phyloP scores from a whole-genome alignment of 805 yeast genomes.

The Teunomyces kruisii region DNA sequence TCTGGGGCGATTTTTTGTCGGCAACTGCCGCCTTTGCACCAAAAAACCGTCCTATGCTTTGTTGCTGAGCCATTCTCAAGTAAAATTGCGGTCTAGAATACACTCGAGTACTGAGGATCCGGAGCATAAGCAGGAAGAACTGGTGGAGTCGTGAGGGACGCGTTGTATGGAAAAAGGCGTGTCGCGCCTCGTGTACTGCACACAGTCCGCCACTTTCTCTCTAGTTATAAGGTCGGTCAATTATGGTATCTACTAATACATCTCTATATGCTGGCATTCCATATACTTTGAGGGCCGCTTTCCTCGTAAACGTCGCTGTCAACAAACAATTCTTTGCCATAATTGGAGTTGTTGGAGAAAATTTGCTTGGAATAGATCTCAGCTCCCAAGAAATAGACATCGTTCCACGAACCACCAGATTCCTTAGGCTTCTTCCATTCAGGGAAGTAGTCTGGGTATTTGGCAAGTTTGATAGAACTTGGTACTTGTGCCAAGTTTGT shows the following conservation, averaged over 20 bases:
- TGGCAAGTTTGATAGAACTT: slow-evolving; percentile 62
- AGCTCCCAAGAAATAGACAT: slow-evolving; percentile 79
- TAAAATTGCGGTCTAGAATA: not conserved
- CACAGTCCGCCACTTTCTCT: not conserved
- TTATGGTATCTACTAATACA: slow-evolving; percentile 6
- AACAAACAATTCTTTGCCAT: slow-evolving; percentile 61
- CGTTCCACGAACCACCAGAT: slow-evolving; percentile 62
- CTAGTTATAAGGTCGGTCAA: too few species aligned
- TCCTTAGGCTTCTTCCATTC: slow-evolving; percentile 76
- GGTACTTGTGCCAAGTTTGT: slow-evolving; percentile 65
- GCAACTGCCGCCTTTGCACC: slow-evolving; percentile 5
- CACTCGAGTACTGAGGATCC: slow-evolving; percentile 1
- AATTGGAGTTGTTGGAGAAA: slow-evolving; percentile 57
- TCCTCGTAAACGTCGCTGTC: slow-evolving; percentile 71
- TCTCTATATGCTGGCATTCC: slow-evolving; percentile 51
- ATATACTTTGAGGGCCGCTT: slow-evolving; percentile 77
- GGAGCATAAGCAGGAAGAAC: not conserved
- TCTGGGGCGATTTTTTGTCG: not conserved
- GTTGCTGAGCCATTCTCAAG: slow-evolving; percentile 24
- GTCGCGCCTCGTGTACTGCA: not conserved
- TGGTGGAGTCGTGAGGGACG: not conserved
- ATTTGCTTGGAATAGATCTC: slow-evolving; percentile 86
- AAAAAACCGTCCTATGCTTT: slow-evolving; percentile 34
- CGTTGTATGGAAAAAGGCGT: slow-evolving; percentile 1
- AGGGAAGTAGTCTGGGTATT: slow-evolving; percentile 88